Percentiles rank a stretch among this genome's conserved stretches.
Conservation (phyloP, 169 alveolate genomes). For the Cryptosporidium andersoni region DNA sequence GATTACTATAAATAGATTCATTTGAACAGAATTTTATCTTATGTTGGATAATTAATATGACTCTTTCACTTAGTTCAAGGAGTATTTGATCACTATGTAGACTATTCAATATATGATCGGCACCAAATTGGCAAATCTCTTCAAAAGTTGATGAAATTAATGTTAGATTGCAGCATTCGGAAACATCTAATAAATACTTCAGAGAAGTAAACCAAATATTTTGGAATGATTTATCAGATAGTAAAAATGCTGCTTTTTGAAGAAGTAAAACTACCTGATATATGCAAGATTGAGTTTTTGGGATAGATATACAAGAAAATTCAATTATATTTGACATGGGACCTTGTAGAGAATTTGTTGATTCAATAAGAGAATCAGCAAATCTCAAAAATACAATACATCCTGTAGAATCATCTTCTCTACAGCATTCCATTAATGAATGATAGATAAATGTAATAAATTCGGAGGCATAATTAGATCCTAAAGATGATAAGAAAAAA, state of each 20-base stretch:
- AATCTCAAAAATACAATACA: constrained; percentile 60
- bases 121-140: constrained; percentile 56
- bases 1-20: constrained; percentile 13
- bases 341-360: constrained; percentile 53
- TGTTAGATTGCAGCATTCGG: constrained; percentile 15
- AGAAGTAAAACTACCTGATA: constrained; percentile 33
- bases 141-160: constrained; percentile 41
- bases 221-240: neutral
- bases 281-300: constrained; percentile 51
- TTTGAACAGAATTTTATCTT: constrained; percentile 11
- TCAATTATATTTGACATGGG: constrained; percentile 34
- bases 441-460: constrained; percentile 56
- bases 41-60: constrained; percentile 5
- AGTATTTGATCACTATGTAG: constrained; percentile 50
- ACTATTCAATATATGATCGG: constrained; percentile 28
- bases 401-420: constrained; percentile 51
- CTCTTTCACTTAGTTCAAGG: constrained; percentile 43
- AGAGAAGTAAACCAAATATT: constrained; percentile 38
- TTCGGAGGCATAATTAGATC: constrained; percentile 23
- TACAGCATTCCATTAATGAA: constrained; percentile 34
- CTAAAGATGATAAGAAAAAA: constrained; percentile 43
- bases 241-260: constrained; percentile 54
- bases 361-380: constrained; percentile 51
- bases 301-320: constrained; percentile 25
- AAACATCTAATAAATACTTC: constrained; percentile 30